Conservation (phyloP, 345 rosid genomes). For the Euphorbia pulcherrima region DNA sequence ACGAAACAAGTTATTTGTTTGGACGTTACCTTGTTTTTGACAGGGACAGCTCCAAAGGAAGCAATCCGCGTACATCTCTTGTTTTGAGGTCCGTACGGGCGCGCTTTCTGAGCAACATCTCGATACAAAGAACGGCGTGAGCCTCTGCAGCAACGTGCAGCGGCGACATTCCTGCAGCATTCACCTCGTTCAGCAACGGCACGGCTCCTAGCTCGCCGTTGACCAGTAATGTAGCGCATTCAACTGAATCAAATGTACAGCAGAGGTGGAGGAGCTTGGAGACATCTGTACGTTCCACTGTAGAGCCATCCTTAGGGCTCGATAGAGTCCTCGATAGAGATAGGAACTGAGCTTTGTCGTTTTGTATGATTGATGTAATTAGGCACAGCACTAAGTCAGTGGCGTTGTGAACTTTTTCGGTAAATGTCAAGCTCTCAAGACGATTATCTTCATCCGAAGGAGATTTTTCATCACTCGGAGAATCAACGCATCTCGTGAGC, state of each 20-base stretch:
- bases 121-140: slow-evolving; percentile 58
- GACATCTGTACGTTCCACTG: slow-evolving; percentile 24
- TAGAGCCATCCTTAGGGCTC: slow-evolving; percentile 9
- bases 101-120: slow-evolving; percentile 58
- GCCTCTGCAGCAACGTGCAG: slow-evolving; percentile 62
- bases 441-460: neutral
- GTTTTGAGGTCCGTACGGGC: slow-evolving; percentile 69
- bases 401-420: neutral
- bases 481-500: slow-evolving; percentile 13
- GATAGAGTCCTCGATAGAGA: slow-evolving; percentile 23
- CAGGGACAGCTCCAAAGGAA: slow-evolving; percentile 63
- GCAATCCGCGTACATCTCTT: slow-evolving; percentile 53
- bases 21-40: slow-evolving; percentile 44
- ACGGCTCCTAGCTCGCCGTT: slow-evolving; percentile 54
- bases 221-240: slow-evolving; percentile 53
- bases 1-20: slow-evolving; percentile 23
- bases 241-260: slow-evolving; percentile 51
- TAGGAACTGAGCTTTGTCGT: slow-evolving; percentile 42
- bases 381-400: slow-evolving; percentile 21
- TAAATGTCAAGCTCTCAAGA: neutral
- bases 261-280: slow-evolving; percentile 50
- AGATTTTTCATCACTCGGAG: neutral
- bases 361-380: slow-evolving; percentile 36
- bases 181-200: slow-evolving; percentile 50
- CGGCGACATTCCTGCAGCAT: slow-evolving; percentile 42